Evolutionary conservation across 202 grass and related monocot species (phyloP).

Genomic region (Carex arenaria): DNA sequence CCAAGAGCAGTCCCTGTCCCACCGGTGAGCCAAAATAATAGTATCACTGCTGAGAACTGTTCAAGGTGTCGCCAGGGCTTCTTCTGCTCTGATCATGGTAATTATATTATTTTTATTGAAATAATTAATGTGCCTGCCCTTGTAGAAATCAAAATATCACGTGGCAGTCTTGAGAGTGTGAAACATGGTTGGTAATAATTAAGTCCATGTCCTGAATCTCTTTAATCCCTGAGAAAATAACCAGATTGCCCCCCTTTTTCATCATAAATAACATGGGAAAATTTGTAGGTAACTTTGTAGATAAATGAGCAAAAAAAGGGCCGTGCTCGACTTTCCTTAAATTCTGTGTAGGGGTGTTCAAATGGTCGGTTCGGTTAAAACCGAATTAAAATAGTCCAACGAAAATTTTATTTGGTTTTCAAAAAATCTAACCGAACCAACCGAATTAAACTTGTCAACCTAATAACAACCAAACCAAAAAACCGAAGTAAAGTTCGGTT

Average conservation of each 20-base stretch:
- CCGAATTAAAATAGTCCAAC: too few species aligned
- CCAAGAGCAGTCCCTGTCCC: conserved; percentile 42
- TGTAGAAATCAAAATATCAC: neutral
- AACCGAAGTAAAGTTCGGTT: too few species aligned
- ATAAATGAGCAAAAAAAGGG: neutral
- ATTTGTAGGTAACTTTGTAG: neutral
- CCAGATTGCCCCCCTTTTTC: neutral
- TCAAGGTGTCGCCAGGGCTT: conserved; percentile 84
- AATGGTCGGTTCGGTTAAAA: too few species aligned
- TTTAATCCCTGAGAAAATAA: neutral
- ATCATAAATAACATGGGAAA: neutral
- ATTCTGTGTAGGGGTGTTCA: neutral
- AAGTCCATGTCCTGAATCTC: neutral
- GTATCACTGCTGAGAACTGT: conserved; percentile 39
- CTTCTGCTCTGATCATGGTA: conserved; percentile 98
- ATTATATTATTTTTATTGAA: conserved; percentile 21
- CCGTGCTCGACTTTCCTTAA: neutral
- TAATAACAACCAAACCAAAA: too few species aligned
- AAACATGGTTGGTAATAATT: neutral
- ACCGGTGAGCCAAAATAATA: conserved; percentile 35
- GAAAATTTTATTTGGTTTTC: too few species aligned
- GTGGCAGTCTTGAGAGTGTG: neutral
- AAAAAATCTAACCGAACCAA: too few species aligned
- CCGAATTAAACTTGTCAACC: too few species aligned
- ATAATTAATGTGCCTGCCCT: neutral